Evolutionary conservation across 2,329 filamentous ascomycete genomes (phyloP).

Genomic region (Sphaceloma murrayae): DNA sequence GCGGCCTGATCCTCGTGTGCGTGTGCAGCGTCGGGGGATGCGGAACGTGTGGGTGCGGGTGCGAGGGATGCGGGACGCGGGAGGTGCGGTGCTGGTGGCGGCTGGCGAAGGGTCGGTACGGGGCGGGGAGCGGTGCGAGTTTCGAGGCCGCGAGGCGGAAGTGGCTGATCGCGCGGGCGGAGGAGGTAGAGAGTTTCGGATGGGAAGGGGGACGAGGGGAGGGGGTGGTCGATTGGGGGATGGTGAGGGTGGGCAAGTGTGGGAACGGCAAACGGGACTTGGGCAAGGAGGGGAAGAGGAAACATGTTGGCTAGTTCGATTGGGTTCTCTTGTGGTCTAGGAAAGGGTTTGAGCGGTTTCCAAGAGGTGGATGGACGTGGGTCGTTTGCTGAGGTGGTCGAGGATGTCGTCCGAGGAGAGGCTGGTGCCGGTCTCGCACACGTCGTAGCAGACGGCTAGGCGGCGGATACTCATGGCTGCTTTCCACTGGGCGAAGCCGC

Average conservation of each 20-base stretch:
- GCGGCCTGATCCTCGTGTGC: conserved; percentile 17
- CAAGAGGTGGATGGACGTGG: no score
- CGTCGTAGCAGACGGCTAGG: conserved; percentile 18
- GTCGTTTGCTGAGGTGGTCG: background rate
- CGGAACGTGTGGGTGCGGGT: conserved; percentile 17
- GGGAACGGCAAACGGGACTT: background rate
- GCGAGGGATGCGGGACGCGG: conserved; percentile 17
- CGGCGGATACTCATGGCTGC: conserved; percentile 16
- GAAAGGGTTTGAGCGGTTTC: background rate
- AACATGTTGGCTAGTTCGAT: no score
- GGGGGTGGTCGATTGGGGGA: conserved; percentile 8
- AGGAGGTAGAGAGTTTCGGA: conserved; percentile 6
- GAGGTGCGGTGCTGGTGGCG: conserved; percentile 18
- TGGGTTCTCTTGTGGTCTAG: no score
- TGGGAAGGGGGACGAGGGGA: conserved; percentile 4
- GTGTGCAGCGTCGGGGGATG: conserved; percentile 14
- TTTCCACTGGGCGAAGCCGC: conserved; percentile 45
- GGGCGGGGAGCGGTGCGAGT: conserved; percentile 4
- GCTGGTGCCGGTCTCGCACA: no score
- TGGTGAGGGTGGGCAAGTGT: conserved; percentile 15
- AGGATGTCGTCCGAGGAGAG: no score
- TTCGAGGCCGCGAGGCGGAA: conserved; percentile 14
- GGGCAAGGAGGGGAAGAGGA: conserved; percentile 2
- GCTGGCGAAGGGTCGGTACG: conserved; percentile 3
- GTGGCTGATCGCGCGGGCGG: conserved; percentile 5